These are phyloP conservation scores for Cryptococcus amylolentus DNA, from an alignment of 1,284 basidiomycete genomes.

Conservation along the genomic window DNA sequence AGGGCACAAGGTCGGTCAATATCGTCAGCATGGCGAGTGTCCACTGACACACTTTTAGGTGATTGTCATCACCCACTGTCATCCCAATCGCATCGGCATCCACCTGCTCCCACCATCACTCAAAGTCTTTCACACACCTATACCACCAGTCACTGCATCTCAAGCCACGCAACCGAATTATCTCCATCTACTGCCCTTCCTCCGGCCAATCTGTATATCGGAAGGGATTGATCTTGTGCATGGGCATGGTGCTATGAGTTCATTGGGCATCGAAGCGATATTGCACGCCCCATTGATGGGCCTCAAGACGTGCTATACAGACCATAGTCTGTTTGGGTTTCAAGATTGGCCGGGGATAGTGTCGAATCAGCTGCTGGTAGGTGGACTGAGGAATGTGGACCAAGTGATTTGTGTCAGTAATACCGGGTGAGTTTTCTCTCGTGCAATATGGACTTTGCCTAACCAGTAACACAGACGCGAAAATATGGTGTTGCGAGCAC, in stretches of 20 bases:
- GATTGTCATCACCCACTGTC: constrained; percentile 90
- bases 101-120: constrained; percentile 78
- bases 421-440: constrained; percentile 66
- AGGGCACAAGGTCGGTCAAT: constrained; percentile 71
- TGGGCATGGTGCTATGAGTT: constrained; percentile 84
- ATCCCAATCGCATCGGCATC: constrained; percentile 80
- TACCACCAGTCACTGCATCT: constrained; percentile 72
- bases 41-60: constrained; percentile 57
- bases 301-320: constrained; percentile 78
- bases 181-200: constrained; percentile 83
- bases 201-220: constrained; percentile 81
- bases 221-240: constrained; percentile 87
- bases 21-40: neutral
- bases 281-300: constrained; percentile 81
- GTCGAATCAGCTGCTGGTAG: constrained; percentile 91
- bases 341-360: constrained; percentile 93
- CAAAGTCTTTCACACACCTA: constrained; percentile 94
- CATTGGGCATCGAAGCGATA: constrained; percentile 87
- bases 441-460: constrained; percentile 6
- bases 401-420: constrained; percentile 96
- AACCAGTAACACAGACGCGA: constrained; percentile 62
- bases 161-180: constrained; percentile 93
- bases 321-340: constrained; percentile 94
- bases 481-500: constrained; percentile 87
- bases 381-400: constrained; percentile 82